Conservation (phyloP, 495 filamentous ascomycete genomes). For the Aspergillus leporis region DNA sequence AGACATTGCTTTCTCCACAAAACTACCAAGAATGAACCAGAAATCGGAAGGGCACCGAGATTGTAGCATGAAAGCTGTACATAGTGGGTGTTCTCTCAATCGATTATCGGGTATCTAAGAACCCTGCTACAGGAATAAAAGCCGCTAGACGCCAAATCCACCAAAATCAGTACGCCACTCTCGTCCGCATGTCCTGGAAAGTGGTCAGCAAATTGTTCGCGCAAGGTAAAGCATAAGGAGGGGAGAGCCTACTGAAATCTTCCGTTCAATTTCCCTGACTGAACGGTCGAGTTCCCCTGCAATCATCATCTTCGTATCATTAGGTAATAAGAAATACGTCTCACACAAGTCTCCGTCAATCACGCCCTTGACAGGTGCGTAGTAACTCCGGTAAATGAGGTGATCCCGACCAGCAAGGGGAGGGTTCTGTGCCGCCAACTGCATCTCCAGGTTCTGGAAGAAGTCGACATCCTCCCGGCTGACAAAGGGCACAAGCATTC, state of each 20-base stretch:
- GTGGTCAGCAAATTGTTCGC: constrained; percentile 20
- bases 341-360: constrained; percentile 99
- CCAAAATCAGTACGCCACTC: constrained; percentile 71
- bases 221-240: constrained; percentile 1
- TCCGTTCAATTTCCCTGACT: constrained; percentile 88
- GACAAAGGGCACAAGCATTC: constrained; percentile 86
- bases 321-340: constrained; percentile 75
- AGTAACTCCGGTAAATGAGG: constrained; percentile 91
- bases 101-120: constrained; percentile 31
- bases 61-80: constrained; percentile 5
- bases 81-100: constrained; percentile 14
- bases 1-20: constrained; percentile 1
- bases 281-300: constrained; percentile 88
- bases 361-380: constrained; percentile 93
- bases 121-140: constrained; percentile 22
- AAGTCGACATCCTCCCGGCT: constrained; percentile 94
- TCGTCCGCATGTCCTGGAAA: constrained; percentile 77
- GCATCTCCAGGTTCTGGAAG: constrained; percentile 89
- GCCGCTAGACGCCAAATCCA: constrained; percentile 28
- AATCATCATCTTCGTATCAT: constrained; percentile 91
- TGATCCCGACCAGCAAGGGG: constrained; percentile 91
- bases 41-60: background rate
- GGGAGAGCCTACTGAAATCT: constrained; percentile 74
- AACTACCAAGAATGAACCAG: background rate
- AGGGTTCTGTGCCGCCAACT: constrained; percentile 79